Evolutionary conservation across 1,139 yeast genomes (phyloP).

Genomic region (Scheffersomyces cryptocercus): DNA sequence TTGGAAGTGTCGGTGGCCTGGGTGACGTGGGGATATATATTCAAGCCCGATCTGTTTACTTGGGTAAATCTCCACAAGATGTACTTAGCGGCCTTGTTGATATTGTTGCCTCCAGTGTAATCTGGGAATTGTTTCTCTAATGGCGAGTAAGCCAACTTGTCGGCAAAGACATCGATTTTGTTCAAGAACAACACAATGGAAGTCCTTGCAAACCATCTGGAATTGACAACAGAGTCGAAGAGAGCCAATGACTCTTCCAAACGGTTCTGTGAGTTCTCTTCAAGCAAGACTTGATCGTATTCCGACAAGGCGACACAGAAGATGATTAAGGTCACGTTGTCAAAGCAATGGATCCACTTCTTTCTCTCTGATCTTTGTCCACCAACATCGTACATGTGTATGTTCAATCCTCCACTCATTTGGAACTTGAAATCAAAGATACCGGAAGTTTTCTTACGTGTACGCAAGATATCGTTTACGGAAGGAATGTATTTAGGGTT

Average conservation of each 20-base stretch:
- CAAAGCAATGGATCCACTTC: conserved; percentile 95
- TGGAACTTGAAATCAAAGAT: conserved; percentile 80
- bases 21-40: conserved; percentile 86
- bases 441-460: conserved; percentile 92
- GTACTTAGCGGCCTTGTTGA: conserved; percentile 91
- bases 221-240: conserved; percentile 87
- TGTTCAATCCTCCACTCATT: conserved; percentile 68
- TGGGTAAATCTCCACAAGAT: conserved; percentile 89
- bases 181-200: conserved; percentile 84
- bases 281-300: conserved; percentile 82
- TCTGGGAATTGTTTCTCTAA: conserved; percentile 84
- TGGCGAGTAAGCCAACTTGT: conserved; percentile 80
- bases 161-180: conserved; percentile 87
- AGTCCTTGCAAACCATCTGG: conserved; percentile 91
- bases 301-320: conserved; percentile 91
- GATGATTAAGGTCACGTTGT: conserved; percentile 84
- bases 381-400: conserved; percentile 90
- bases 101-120: conserved; percentile 85
- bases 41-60: conserved; percentile 78
- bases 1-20: conserved; percentile 95
- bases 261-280: conserved; percentile 77
- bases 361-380: conserved; percentile 93
- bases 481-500: conserved; percentile 65
- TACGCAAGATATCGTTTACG: conserved; percentile 75
- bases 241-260: conserved; percentile 82